phyloP scores from a whole-genome alignment of 2,329 filamentous ascomycete species.

The Lasiodiplodia citricola region DNA sequence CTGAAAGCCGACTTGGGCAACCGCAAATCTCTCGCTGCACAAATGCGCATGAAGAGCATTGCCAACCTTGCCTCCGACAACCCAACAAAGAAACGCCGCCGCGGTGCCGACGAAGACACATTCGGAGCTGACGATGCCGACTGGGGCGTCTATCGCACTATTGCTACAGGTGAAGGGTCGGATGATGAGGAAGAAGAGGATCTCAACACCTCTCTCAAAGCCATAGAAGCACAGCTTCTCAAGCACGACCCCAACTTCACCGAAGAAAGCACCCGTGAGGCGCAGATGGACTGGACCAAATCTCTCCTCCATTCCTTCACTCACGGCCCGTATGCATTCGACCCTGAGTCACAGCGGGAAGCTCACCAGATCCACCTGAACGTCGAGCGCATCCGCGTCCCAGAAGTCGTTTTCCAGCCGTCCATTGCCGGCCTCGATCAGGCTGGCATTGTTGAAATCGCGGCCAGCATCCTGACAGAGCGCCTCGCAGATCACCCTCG shows the following conservation, averaged over 20 bases:
- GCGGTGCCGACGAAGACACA: conserved; percentile 89
- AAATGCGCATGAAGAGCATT: conserved; percentile 98
- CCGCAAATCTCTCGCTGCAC: conserved; percentile 92
- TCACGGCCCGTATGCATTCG: conserved; percentile 85
- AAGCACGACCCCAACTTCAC: conserved; percentile 87
- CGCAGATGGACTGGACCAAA: conserved; percentile 94
- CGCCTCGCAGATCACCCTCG: conserved; percentile 66
- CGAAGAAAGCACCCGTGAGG: conserved; percentile 89
- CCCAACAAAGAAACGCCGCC: conserved; percentile 80
- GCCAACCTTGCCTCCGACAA: conserved; percentile 93
- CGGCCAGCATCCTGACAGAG: conserved; percentile 85
- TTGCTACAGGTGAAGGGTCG: conserved; percentile 78
- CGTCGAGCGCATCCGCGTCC: conserved; percentile 92
- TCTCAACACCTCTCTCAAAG: conserved; percentile 72
- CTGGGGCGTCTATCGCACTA: conserved; percentile 95
- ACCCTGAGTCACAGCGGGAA: conserved; percentile 78
- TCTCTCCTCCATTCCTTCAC: conserved; percentile 88
- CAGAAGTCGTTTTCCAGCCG: conserved; percentile 91
- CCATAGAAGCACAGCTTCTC: conserved; percentile 82
- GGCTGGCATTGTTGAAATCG: conserved; percentile 90
- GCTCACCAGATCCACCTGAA: conserved; percentile 92
- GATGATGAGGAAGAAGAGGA: conserved; percentile 95
- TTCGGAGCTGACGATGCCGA: conserved; percentile 98
- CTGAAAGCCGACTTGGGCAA: conserved; percentile 95
- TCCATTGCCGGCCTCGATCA: conserved; percentile 92